Evolutionary conservation across 805 yeast species (phyloP), one percentile per base, ranked within the genome.

Genomic region (Jamesozyma spencerorum): DNA sequence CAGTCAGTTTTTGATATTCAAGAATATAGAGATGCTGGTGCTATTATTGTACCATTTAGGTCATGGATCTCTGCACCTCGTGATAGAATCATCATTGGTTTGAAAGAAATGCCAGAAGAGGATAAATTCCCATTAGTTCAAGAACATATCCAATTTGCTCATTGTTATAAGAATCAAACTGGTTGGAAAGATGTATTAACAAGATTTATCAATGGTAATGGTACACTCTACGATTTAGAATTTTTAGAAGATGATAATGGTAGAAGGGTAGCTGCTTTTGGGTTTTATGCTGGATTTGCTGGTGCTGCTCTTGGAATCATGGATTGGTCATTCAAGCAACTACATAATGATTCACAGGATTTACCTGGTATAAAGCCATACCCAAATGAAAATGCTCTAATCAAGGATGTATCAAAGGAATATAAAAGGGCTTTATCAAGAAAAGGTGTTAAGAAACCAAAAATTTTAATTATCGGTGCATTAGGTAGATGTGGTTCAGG

Each of bases 231-330:
- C 62, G 99, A 92, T 62, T 71, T 92, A 50, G 99, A 92, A 68
- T 92, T 92, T 60, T 71, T 92, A 62, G 94, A 85, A 63, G 86
- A 92, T 62, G 96, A 83, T 53, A 79, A 77, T 57, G 97, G 97
- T 28, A 84, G 98, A 72, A 84, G 99, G 68, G 99, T 92, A 22
- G 99, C 99, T 34, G 98, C 98, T 7, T 92, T 92, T 61, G 99
- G 99, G n/a, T 92, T 77, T 71, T 90, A 90, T 63, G 98, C 99
- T 34, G 99, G 99, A n/a, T 92, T 92, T 62, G 98, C 97, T 5
- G 99, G 99, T 57, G 98, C 99, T 28, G 99, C 98, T 27, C 67
- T 92, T 41, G 98, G 98, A 55, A 71, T 90, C 38, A 77, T 77
- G 62, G 95, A 87, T 64, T 92, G 97, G 96, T 83, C 94, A 38